Base-by-base conservation (phyloP, 306 rosid genomes). In the Acacia melanoxylon region DNA sequence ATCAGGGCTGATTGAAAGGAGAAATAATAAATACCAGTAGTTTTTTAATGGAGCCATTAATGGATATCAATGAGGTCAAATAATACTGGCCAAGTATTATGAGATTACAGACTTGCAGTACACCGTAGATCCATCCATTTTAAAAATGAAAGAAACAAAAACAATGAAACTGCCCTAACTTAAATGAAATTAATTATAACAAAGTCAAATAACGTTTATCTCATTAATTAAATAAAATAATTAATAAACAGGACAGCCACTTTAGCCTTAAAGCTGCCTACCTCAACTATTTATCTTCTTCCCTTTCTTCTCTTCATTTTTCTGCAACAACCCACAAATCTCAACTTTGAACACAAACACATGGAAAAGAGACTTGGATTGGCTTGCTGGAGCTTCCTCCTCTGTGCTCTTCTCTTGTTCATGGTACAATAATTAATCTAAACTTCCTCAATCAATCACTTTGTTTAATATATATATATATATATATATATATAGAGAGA, bases 331-430 rank as follows among this genome's bases (percentile, higher is more conserved):
- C 20, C 72, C n/a, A 35, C 42, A 24, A 52, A 70, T 1, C 68
- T 61, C 2, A 48, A 52, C 37, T 54, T 79, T 80, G 83, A 77
- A 51, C 59, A 67, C 58, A 78, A 90, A 66, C 71, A 68, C 58
- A 81, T 69, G 48, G 51, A 83, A 65, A 89, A 80, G 90, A 41
- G 59, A 54, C 76, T 78, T 73, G 75, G 76, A 70, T 10, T 59
- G 33, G 79, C 81, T 63, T 83, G 86, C 12, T 78, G 85, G 81
- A 77, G 71, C 82, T 82, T 88, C 82, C 49, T 88, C 83, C 77
- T 85, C 20, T 61, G 35, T 58, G 80, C 85, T 45, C 61, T 88
- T 1, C 59, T 87, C 27, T 17, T 83, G 78, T 29, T 74, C 49
- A 7, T 79, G 88, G 92, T 91, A 90, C 79, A n/a, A 56, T 22